Evolutionary conservation across 2,329 filamentous ascomycete species (phyloP), one percentile per base, ranked within the genome.

Genomic region (Polytolypa hystricis): DNA sequence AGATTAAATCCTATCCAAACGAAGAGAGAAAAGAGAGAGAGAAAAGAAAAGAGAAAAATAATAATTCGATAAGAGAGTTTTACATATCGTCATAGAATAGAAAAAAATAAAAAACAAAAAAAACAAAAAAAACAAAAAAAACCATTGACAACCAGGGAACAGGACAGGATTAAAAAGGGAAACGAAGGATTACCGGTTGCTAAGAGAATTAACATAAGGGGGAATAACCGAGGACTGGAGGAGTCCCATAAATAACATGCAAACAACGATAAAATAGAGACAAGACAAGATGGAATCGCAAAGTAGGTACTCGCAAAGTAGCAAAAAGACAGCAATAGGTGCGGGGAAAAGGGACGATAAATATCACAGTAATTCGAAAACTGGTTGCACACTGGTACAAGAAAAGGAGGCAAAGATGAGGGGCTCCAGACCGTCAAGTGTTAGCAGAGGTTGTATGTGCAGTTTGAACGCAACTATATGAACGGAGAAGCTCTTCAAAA

Each of bases 181-280:
- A 26, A 39, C 18, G 25, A 33, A 35, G 18, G 35, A n/a, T n/a
- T n/a, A n/a, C n/a, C n/a, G n/a, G n/a, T n/a, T n/a, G n/a, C n/a
- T n/a, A n/a, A n/a, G n/a, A n/a, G n/a, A n/a, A n/a, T 21, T n/a
- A 35, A 14, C 35, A 33, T 33, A 39, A 36, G 34, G 30, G 26
- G 10, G 20, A 16, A n/a, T 9, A 38, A n/a, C 11, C 11, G 10
- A 28, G 14, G 17, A 16, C 27, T 19, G 8, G 18, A 26, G n/a
- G 17, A 9, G 12, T 5, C 10, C 14, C 10, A 15, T 28, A 29
- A 15, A 20, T 3, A 20, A 29, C 7, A 29, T 3, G 23, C 10
- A 12, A 10, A 26, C 4, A 9, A 26, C 10, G 10, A 10, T 26
- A 9, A 26, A 26, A 26, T 26, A 9, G 12, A 12, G 10, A 26